Conservation (phyloP, 768 basidiomycete species). For the Boletales sp. region DNA sequence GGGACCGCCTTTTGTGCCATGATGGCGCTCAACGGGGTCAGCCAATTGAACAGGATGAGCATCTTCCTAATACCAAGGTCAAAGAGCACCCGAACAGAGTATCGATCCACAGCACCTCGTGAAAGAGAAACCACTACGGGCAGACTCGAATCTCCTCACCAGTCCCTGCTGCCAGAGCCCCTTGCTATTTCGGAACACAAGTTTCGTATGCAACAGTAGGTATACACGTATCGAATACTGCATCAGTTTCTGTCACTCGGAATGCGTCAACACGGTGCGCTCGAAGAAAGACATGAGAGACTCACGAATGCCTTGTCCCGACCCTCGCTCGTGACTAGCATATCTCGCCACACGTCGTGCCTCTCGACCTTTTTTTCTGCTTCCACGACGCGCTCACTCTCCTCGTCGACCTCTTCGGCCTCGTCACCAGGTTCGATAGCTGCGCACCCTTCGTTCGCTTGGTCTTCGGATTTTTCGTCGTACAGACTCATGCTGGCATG, state of each 20-base stretch:
- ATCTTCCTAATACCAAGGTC: constrained; percentile 53
- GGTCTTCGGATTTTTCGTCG: constrained; percentile 41
- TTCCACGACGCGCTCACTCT: constrained; percentile 41
- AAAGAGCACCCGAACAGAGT: constrained; percentile 1
- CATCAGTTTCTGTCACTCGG: constrained; percentile 65
- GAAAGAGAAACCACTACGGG: constrained; percentile 62
- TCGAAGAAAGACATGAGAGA: constrained; percentile 10
- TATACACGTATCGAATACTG: constrained; percentile 80
- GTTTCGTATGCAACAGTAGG: constrained; percentile 61
- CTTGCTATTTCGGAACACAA: constrained; percentile 43
- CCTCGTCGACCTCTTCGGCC: constrained; percentile 46
- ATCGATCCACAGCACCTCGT: constrained; percentile 50
- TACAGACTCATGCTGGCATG: constrained; percentile 30
- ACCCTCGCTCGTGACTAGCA: constrained; percentile 72
- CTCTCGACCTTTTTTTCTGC: constrained; percentile 46
- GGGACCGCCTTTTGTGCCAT: constrained; percentile 67
- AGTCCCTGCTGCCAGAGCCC: constrained; percentile 55
- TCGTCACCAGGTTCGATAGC: constrained; percentile 24
- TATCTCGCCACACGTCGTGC: constrained; percentile 79
- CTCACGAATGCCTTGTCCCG: constrained; percentile 84
- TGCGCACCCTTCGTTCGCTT: constrained; percentile 15
- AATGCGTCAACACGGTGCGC: constrained; percentile 1
- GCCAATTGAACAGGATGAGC: constrained; percentile 82
- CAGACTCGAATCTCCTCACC: constrained; percentile 53
- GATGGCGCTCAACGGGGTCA: constrained; percentile 68